These are phyloP conservation scores for Imleria badia DNA, from an alignment of 768 basidiomycete species.

Conservation along the genomic window DNA sequence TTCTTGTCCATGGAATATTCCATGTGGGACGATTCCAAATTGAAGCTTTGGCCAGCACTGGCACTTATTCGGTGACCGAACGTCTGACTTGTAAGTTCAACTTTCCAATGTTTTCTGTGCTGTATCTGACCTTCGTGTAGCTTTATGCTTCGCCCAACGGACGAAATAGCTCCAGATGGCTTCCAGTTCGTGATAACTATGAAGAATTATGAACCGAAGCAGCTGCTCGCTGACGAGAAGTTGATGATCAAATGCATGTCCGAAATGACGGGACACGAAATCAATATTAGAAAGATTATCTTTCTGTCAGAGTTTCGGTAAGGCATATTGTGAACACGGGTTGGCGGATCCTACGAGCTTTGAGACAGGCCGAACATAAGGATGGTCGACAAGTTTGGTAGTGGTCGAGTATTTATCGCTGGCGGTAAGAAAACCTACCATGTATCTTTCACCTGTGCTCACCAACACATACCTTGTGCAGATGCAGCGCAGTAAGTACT, in stretches of 20 bases:
- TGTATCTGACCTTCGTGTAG: not conserved
- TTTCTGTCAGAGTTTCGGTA: slow-evolving; percentile 31
- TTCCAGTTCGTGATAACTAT: slow-evolving; percentile 13
- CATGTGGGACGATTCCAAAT: not conserved
- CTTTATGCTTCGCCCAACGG: slow-evolving; percentile 11
- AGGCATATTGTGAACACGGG: slow-evolving; percentile 3
- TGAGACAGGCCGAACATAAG: slow-evolving; percentile 45
- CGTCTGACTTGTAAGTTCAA: slow-evolving; percentile 1
- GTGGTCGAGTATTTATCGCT: slow-evolving; percentile 46
- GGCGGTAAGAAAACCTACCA: slow-evolving; percentile 38
- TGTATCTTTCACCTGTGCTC: not conserved
- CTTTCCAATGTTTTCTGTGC: not conserved
- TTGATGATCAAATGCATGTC: slow-evolving; percentile 32
- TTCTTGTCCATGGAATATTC: not conserved
- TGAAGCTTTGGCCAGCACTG: slow-evolving; percentile 16
- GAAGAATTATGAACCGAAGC: slow-evolving; percentile 8
- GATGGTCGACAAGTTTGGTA: slow-evolving; percentile 43
- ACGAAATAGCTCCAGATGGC: slow-evolving; percentile 23
- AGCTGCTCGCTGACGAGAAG: slow-evolving; percentile 22
- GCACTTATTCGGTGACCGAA: slow-evolving; percentile 20
- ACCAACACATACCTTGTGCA: slow-evolving; percentile 15
- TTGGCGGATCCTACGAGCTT: slow-evolving; percentile 3
- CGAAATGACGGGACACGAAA: slow-evolving; percentile 26
- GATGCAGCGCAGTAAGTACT: slow-evolving; percentile 44
- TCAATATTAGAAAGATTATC: slow-evolving; percentile 32